Evolutionary conservation across 306 rosid genomes (phyloP), one percentile per base, ranked within the genome.

Genomic region (Ceratonia siliqua): DNA sequence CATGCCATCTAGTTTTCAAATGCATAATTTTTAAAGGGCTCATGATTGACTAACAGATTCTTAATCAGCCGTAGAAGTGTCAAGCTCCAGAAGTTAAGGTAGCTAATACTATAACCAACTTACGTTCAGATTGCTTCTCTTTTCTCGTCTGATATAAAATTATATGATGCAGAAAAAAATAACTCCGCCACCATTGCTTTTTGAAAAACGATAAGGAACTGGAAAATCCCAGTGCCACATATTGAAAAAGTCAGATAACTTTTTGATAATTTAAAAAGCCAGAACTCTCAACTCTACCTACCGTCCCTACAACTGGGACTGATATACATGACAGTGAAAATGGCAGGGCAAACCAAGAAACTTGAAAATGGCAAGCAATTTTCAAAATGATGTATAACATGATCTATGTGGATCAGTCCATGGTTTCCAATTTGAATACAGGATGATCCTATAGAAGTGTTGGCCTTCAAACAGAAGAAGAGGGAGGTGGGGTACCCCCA

Each of bases 211-310:
- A 54, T 59, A 81, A 73, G 57, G 28, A 56, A 57, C 76, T 49
- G 71, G 66, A 63, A 70, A 78, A 61, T 20, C 33, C 8, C 8
- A 45, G 67, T 70, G 81, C 81, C 71, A 55, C 72, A 81, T 68
- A 56, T 68, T 70, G 76, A 62, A 59, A 88, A 90, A 88, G 91
- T 68, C 22, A 39, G 15, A 18, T 42, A 53, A 78, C 91, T 83
- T 88, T 90, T 72, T 55, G 49, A 76, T 18, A 87, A 81, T 76
- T 69, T 50, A 48, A 61, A 81, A 70, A 43, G 65, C 58, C 41
- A 64, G 11, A 53, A 76, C 10, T 25, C 50, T 70, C 28, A 11
- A 15, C 39, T 54, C 53, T 38, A 74, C 77, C 80, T 45, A 73
- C 42, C 58, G 82, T 75, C 87, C 85, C 89, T 79, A 62, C 84